Percentiles rank a stretch among this genome's conserved stretches.
Conservation (phyloP, 352 stramenopile species). For the Phytophthora pluvialis region DNA sequence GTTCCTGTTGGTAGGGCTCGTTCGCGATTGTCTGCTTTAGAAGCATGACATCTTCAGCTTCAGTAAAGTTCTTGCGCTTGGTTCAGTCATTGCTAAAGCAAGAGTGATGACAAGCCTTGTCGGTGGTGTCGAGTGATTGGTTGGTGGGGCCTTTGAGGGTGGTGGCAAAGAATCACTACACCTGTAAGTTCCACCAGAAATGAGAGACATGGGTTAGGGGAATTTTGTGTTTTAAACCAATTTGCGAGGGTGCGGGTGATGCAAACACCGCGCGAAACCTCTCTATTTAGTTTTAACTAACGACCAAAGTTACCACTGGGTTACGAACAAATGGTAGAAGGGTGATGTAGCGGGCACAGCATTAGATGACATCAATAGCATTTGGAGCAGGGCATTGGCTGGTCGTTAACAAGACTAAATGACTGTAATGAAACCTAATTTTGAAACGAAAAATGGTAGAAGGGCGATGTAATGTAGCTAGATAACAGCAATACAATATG, state of each 20-base stretch:
- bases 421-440: too few relatives aligned
- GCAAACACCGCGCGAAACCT: background rate
- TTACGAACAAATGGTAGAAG: too few relatives aligned
- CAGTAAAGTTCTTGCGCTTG: slow-evolving; percentile 12
- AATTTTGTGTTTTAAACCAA: slow-evolving; percentile 4
- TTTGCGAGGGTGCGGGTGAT: background rate
- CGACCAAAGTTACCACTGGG: too few relatives aligned
- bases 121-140: too few relatives aligned
- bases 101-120: background rate
- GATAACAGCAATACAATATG: too few relatives aligned
- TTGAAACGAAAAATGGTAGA: too few relatives aligned
- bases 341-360: too few relatives aligned
- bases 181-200: slow-evolving; percentile 1
- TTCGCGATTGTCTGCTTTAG: slow-evolving; percentile 11
- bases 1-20: slow-evolving; percentile 3
- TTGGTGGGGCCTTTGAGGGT: background rate
- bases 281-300: background rate
- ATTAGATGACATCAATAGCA: too few relatives aligned
- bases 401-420: too few relatives aligned
- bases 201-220: background rate
- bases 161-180: background rate
- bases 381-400: too few relatives aligned
- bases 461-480: too few relatives aligned
- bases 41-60: slow-evolving; percentile 10
- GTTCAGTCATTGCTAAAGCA: slow-evolving; percentile 12